Base-by-base conservation (phyloP, 495 filamentous ascomycete genomes). In the Aspergillus panamensis region DNA sequence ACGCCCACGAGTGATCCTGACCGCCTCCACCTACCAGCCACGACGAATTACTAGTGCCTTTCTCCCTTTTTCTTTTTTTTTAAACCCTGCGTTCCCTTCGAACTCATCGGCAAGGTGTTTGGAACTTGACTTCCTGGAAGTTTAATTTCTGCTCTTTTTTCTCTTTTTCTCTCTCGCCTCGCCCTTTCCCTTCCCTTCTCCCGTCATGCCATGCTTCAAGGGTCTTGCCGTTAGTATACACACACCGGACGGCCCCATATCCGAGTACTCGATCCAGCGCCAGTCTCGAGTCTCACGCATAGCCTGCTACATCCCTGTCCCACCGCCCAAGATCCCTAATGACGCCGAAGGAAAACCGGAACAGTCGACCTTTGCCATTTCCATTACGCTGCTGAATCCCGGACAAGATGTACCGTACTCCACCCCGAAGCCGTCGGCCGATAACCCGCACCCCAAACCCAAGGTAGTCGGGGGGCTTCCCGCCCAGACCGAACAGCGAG, bases 171-270 rank as follows among this genome's bases (percentile, higher is more conserved):
- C 33, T 33, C 51, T 35, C 49, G 25, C 29, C 45, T 44, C n/a
- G n/a, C 35, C 30, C 39, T 39, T 30, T 35, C 29, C 39, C 54
- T 31, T 59, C 45, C 55, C 45, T 45, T 13, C 32, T 31, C 60
- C 55, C 70, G 69, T 48, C 66, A 96, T 96, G 92, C 92, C 92
- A 77, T 97, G 92, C 84, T 97, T 96, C 80, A 94, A 95, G 77
- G 92, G 92, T 71, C 89, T 97, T 67, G 92, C 92, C 48, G 92
- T 97, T 69, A 95, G 90, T 80, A 94, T 97, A 67, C 92, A 97
- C 72, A 90, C 92, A 33, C 90, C 90, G 57, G 87, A 90, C 65
- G 88, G 90, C 60, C 90, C 94, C 29, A 82, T 97, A 58, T 80
- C 90, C 48, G 94, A 99, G 72, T 88, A 96, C 73, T 93, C 93